Conservation (phyloP, 768 basidiomycete genomes). For the Termitomyces sp. region DNA sequence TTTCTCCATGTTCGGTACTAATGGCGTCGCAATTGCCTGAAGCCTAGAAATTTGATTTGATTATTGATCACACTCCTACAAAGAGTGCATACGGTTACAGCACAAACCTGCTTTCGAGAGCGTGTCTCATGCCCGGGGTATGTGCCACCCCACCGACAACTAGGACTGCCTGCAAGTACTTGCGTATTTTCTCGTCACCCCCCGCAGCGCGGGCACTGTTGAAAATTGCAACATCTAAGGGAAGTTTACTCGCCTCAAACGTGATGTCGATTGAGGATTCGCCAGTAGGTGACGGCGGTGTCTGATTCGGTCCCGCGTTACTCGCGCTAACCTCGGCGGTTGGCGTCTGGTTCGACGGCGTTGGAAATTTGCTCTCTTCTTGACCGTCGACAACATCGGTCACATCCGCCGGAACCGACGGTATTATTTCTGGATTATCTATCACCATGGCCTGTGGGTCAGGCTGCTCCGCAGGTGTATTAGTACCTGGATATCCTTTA, state of each 20-base stretch:
- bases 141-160: constrained; percentile 84
- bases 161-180: constrained; percentile 83
- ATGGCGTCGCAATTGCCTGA: constrained; percentile 80
- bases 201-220: constrained; percentile 88
- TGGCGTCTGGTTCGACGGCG: constrained; percentile 20
- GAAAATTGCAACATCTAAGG: constrained; percentile 89
- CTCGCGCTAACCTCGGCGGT: background rate
- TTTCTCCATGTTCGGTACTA: constrained; percentile 82
- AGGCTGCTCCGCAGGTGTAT: constrained; percentile 23
- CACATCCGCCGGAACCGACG: constrained; percentile 23
- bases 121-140: constrained; percentile 80
- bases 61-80: background rate
- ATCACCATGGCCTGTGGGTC: constrained; percentile 28
- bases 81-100: background rate
- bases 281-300: constrained; percentile 29
- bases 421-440: constrained; percentile 28
- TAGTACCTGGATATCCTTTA: constrained; percentile 10
- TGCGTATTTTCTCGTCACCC: constrained; percentile 85
- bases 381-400: constrained; percentile 50
- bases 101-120: constrained; percentile 79
- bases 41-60: constrained; percentile 37
- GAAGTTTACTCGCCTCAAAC: constrained; percentile 85
- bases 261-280: constrained; percentile 70
- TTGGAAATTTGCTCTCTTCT: constrained; percentile 35
- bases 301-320: constrained; percentile 13